Conservation (phyloP, 176 grass and related monocot genomes). For the sorghum (Sorghum bicolor) region Sorghum_bicolor_NCBIv3 NC_012870.2:17200501-17201000, state of each 20-base stretch:
- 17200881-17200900: slow-evolving; percentile 73
- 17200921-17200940: slow-evolving; percentile 38
- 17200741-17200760: slow-evolving; percentile 3
- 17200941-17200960: slow-evolving; percentile 44
- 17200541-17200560: background rate
- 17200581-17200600: background rate
- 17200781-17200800: slow-evolving; percentile 46
- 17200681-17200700: background rate
- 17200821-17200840: slow-evolving; percentile 35
- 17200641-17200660: background rate
- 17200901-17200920: slow-evolving; percentile 49
- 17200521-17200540: background rate
- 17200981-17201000: slow-evolving; percentile 18
- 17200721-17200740: slow-evolving; percentile 1
- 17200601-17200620: background rate
- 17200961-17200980: slow-evolving; percentile 42
- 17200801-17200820: slow-evolving; percentile 42
- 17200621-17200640: background rate
- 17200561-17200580: background rate
- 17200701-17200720: background rate
- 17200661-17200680: background rate
- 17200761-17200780: slow-evolving; percentile 70
- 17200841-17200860: slow-evolving; percentile 35
- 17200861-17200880: slow-evolving; percentile 84
- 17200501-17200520: background rate